phyloP scores from a whole-genome alignment of 805 yeast species.

The Metschnikowia santaceciliae region DNA sequence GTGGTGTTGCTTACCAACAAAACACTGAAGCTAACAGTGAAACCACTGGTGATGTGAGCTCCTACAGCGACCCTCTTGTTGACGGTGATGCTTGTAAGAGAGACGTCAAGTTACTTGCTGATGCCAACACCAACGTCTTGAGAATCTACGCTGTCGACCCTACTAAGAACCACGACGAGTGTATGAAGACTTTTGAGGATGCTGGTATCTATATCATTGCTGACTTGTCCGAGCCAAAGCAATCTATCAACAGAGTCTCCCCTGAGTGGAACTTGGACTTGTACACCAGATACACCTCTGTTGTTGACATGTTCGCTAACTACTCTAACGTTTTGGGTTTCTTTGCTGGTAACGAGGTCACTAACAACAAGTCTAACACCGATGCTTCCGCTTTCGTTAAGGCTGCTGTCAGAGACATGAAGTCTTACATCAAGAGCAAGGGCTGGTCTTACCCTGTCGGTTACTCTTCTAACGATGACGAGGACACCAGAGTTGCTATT shows the following conservation, averaged over 20 bases:
- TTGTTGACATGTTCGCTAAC: conserved; percentile 72
- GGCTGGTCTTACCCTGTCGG: conserved; percentile 77
- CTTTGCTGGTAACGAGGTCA: conserved; percentile 97
- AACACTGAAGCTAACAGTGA: conserved; percentile 51
- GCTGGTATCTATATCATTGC: conserved; percentile 45
- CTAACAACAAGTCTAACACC: conserved; percentile 78
- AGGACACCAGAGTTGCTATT: conserved; percentile 68
- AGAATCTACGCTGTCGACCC: conserved; percentile 87
- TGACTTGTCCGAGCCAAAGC: conserved; percentile 61
- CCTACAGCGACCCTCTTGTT: conserved; percentile 72
- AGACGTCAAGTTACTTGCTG: conserved; percentile 72
- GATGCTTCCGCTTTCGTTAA: conserved; percentile 91
- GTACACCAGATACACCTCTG: conserved; percentile 72
- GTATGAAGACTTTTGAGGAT: conserved; percentile 57
- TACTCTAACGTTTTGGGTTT: conserved; percentile 86
- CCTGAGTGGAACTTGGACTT: conserved; percentile 77
- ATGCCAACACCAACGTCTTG: conserved; percentile 69
- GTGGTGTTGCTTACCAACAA: conserved; percentile 78
- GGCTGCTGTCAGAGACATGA: conserved; percentile 91
- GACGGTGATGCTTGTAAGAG: conserved; percentile 67
- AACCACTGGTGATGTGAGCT: conserved; percentile 13
- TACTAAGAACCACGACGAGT: conserved; percentile 54
- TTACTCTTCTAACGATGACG: conserved; percentile 87
- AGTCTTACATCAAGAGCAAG: conserved; percentile 62
- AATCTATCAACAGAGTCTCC: conserved; percentile 68